phyloP scores from a whole-genome alignment of 805 yeast species.

The Spathaspora girioi region DNA sequence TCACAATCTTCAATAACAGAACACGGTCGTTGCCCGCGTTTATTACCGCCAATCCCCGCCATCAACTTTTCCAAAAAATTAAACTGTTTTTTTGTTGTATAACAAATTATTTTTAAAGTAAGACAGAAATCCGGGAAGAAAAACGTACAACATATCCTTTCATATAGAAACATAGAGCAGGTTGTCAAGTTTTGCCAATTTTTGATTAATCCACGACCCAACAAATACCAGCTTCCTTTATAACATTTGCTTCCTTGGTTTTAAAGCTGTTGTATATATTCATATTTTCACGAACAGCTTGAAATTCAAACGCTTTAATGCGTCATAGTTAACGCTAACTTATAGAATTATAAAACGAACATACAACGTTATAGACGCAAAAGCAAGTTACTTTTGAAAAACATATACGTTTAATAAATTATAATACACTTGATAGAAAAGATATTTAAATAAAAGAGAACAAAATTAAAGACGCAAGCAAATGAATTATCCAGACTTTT shows the following conservation, averaged over 20 bases:
- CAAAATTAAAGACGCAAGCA: background rate
- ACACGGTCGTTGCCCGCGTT: background rate
- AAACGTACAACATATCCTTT: background rate
- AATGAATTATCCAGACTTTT: slow-evolving; percentile 34
- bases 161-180: background rate
- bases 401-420: background rate
- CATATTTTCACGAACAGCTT: background rate
- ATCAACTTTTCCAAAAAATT: background rate
- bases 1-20: background rate
- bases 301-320: background rate
- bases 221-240: no score
- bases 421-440: background rate
- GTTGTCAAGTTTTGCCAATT: no score
- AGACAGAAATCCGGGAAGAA: background rate
- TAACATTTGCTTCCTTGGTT: background rate
- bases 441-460: background rate
- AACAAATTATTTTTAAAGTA: background rate
- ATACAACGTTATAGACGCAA: background rate
- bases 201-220: no score
- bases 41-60: background rate
- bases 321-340: background rate
- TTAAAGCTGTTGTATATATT: background rate
- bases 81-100: background rate
- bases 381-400: background rate
- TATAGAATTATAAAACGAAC: background rate